phyloP scores from a whole-genome alignment of 129 eudicot genomes.

The Silybum marianum region DNA sequence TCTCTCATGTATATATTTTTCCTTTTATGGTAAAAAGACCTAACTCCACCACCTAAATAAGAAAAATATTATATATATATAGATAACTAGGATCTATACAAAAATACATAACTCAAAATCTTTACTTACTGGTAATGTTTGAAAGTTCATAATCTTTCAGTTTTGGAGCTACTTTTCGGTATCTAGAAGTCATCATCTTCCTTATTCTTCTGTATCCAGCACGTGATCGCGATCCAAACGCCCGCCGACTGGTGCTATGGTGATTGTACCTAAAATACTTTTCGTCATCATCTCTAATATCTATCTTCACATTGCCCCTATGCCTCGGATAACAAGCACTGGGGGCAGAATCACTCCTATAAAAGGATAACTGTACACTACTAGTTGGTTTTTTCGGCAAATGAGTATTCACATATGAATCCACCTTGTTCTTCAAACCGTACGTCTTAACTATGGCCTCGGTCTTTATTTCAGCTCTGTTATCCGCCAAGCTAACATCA shows the following conservation, averaged over 20 bases:
- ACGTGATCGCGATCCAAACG: slow-evolving; percentile 59
- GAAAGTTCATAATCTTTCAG: slow-evolving; percentile 54
- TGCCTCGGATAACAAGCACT: slow-evolving; percentile 49
- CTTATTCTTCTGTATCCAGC: slow-evolving; percentile 65
- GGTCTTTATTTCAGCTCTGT: slow-evolving; percentile 31
- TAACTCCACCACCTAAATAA: slow-evolving; percentile 57
- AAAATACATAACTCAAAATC: no score
- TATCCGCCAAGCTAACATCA: slow-evolving; percentile 16
- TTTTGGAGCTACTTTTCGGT: slow-evolving; percentile 72
- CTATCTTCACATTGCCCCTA: slow-evolving; percentile 64
- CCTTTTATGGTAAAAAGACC: slow-evolving; percentile 57
- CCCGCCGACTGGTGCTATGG: slow-evolving; percentile 57
- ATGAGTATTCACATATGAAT: slow-evolving; percentile 50
- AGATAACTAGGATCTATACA: no score
- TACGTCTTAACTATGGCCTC: slow-evolving; percentile 37
- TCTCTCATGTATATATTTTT: slow-evolving; percentile 54
- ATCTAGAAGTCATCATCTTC: slow-evolving; percentile 75
- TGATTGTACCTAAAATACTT: slow-evolving; percentile 60
- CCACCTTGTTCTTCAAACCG: slow-evolving; percentile 42
- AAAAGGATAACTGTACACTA: slow-evolving; percentile 65
- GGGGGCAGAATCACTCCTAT: slow-evolving; percentile 59
- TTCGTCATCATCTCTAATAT: slow-evolving; percentile 93
- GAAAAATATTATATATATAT: not conserved
- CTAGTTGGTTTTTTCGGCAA: slow-evolving; percentile 51
- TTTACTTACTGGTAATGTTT: slow-evolving; percentile 54